phyloP scores from a whole-genome alignment of 2,329 filamentous ascomycete species.

The Tympanopsis confertula region DNA sequence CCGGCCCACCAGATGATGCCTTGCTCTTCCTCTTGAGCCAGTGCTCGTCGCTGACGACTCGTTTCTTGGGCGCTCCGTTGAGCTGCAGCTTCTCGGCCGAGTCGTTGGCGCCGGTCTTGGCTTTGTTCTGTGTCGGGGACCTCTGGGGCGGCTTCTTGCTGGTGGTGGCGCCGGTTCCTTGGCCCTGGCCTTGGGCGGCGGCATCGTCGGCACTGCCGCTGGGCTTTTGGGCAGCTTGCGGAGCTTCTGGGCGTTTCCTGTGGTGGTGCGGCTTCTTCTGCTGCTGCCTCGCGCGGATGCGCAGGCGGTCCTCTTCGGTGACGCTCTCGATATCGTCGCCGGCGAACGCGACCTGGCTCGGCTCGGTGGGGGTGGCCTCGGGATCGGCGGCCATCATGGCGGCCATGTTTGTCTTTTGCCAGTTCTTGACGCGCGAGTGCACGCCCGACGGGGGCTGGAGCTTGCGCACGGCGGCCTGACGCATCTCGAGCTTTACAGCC shows the following conservation, averaged over 20 bases:
- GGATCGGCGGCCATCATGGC: constrained; percentile 42
- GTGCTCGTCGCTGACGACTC: constrained; percentile 85
- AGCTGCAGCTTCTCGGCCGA: constrained; percentile 23
- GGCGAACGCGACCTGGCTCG: constrained; percentile 48
- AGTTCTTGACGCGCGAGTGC: constrained; percentile 67
- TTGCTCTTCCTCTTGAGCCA: constrained; percentile 57
- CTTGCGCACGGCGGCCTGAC: constrained; percentile 42
- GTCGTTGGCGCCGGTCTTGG: constrained; percentile 7
- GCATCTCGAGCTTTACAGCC: constrained; percentile 38
- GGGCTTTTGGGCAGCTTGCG: neutral
- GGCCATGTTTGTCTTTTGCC: constrained; percentile 69
- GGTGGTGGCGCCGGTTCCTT: constrained; percentile 11
- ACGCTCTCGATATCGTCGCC: constrained; percentile 46
- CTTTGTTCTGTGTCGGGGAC: constrained; percentile 7
- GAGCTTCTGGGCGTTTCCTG: no score
- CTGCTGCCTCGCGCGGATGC: constrained; percentile 34
- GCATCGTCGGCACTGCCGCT: constrained; percentile 13
- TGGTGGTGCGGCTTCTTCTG: no score
- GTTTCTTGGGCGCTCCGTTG: constrained; percentile 67
- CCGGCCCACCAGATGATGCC: constrained; percentile 18
- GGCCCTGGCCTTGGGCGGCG: constrained; percentile 16
- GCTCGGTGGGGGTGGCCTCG: constrained; percentile 39
- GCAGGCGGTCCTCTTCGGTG: constrained; percentile 46
- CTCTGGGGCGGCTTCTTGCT: neutral
- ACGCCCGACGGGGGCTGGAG: constrained; percentile 57